Evolutionary conservation across 345 rosid genomes (phyloP).

Genomic region (Gynandropsis gynandra): DNA sequence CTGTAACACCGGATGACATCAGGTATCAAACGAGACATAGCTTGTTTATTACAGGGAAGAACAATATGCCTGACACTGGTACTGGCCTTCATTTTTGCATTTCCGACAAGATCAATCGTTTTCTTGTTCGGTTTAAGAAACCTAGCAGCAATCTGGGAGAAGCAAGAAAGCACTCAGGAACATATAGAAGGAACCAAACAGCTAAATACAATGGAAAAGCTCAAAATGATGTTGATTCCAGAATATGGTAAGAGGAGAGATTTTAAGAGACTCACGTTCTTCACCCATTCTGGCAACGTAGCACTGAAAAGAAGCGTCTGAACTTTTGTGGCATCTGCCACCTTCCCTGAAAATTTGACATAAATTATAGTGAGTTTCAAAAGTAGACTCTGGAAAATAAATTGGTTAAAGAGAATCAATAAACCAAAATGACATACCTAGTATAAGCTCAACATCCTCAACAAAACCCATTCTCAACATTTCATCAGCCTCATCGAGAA

Average conservation of each 20-base stretch:
- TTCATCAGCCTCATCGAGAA: slow-evolving; percentile 98
- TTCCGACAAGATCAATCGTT: slow-evolving; percentile 96
- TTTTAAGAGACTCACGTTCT: slow-evolving; percentile 45
- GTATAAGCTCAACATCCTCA: slow-evolving; percentile 90
- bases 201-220: too few relatives aligned
- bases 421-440: slow-evolving; percentile 38
- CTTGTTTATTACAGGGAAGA: slow-evolving; percentile 66
- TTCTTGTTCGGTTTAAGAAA: slow-evolving; percentile 68
- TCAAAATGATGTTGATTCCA: background rate
- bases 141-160: slow-evolving; percentile 51
- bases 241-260: background rate
- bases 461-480: slow-evolving; percentile 99
- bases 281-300: slow-evolving; percentile 84
- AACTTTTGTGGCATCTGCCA: slow-evolving; percentile 70
- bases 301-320: slow-evolving; percentile 99
- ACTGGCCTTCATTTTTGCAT: slow-evolving; percentile 97
- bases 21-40: slow-evolving; percentile 76
- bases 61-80: slow-evolving; percentile 79
- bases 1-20: slow-evolving; percentile 86
- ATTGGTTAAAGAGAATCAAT: background rate
- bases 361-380: background rate
- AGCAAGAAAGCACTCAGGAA: slow-evolving; percentile 17
- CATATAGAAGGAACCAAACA: too few relatives aligned
- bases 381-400: slow-evolving; percentile 6
- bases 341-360: slow-evolving; percentile 54